Evolutionary conservation across 2,329 filamentous ascomycete genomes (phyloP).

Genomic region (Xylariaceae sp.): DNA sequence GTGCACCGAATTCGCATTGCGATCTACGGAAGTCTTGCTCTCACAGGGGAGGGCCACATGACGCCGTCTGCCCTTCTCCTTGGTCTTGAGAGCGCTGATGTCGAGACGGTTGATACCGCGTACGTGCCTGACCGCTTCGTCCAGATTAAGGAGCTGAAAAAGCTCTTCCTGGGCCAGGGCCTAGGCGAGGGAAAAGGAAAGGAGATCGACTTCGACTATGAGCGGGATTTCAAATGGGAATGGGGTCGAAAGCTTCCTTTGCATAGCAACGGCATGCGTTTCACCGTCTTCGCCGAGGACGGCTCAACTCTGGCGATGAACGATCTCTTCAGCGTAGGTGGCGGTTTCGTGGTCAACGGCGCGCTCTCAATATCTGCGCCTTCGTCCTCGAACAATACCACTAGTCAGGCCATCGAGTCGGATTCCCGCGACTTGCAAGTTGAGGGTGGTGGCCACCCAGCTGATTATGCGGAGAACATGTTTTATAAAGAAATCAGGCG

Average conservation of each 20-base stretch:
- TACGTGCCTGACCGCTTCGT: slow-evolving; percentile 46
- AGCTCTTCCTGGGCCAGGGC: slow-evolving; percentile 42
- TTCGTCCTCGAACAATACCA: slow-evolving; percentile 15
- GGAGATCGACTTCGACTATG: slow-evolving; percentile 49
- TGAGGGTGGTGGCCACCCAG: slow-evolving; percentile 36
- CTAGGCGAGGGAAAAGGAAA: slow-evolving; percentile 40
- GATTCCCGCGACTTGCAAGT: slow-evolving; percentile 24
- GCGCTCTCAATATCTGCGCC: slow-evolving; percentile 42
- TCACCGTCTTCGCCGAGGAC: slow-evolving; percentile 48
- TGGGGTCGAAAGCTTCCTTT: slow-evolving; percentile 50
- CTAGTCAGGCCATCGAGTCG: slow-evolving; percentile 10
- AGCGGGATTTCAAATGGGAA: slow-evolving; percentile 49
- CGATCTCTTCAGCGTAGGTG: slow-evolving; percentile 51
- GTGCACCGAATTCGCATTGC: slow-evolving; percentile 47
- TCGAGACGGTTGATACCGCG: slow-evolving; percentile 48
- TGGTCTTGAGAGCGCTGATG: slow-evolving; percentile 48
- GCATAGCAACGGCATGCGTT: slow-evolving; percentile 52
- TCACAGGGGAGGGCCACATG: slow-evolving; percentile 53
- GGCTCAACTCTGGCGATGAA: slow-evolving; percentile 47
- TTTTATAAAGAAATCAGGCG: slow-evolving; percentile 51
- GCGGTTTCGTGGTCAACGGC: slow-evolving; percentile 52
- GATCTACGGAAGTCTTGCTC: slow-evolving; percentile 49
- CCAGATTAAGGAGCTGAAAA: slow-evolving; percentile 45
- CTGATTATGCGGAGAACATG: slow-evolving; percentile 50
- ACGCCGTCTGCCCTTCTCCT: slow-evolving; percentile 48